Percentiles rank a stretch among this genome's conserved stretches.
These are phyloP conservation scores for Drechslerella coelobrocha DNA, from an alignment of 2,329 filamentous ascomycete genomes.

Conservation along the genomic window DNA sequence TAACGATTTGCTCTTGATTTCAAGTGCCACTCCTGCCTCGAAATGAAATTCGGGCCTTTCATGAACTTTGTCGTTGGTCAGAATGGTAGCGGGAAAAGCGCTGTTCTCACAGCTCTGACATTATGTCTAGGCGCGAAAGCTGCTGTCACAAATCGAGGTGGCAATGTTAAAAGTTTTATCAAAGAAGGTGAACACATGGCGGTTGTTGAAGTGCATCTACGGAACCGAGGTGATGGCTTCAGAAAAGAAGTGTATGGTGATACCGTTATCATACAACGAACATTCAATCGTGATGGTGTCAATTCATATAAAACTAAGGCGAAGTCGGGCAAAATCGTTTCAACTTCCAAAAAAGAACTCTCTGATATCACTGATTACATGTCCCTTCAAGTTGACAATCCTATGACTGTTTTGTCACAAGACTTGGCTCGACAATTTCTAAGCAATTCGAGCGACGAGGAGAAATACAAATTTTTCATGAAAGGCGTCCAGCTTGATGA, in stretches of 20 bases:
- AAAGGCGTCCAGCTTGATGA: slow-evolving; percentile 93
- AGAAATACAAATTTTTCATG: slow-evolving; percentile 97
- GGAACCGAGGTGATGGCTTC: slow-evolving; percentile 89
- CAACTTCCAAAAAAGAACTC: slow-evolving; percentile 82
- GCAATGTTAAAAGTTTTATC: slow-evolving; percentile 86
- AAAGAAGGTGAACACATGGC: slow-evolving; percentile 83
- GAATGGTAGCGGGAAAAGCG: slow-evolving; percentile 97
- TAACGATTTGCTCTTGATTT: neutral
- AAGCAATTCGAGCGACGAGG: slow-evolving; percentile 77
- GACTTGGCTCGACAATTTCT: slow-evolving; percentile 94
- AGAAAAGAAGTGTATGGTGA: slow-evolving; percentile 81
- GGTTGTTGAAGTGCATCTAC: slow-evolving; percentile 81
- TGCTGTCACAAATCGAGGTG: slow-evolving; percentile 87
- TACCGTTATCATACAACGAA: slow-evolving; percentile 86
- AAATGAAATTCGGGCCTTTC: slow-evolving; percentile 84
- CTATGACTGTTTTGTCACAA: slow-evolving; percentile 92
- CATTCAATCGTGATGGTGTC: slow-evolving; percentile 76
- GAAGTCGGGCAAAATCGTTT: slow-evolving; percentile 72
- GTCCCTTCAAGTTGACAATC: slow-evolving; percentile 92
- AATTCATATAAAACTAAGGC: slow-evolving; percentile 90
- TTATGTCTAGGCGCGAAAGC: slow-evolving; percentile 95
- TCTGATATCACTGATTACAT: slow-evolving; percentile 95
- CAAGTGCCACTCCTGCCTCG: slow-evolving; percentile 79
- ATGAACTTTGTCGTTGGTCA: slow-evolving; percentile 99
- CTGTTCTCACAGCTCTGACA: slow-evolving; percentile 88